Evolutionary conservation across 2,329 filamentous ascomycete species (phyloP).

Genomic region (Rhinocladiella similis): DNA sequence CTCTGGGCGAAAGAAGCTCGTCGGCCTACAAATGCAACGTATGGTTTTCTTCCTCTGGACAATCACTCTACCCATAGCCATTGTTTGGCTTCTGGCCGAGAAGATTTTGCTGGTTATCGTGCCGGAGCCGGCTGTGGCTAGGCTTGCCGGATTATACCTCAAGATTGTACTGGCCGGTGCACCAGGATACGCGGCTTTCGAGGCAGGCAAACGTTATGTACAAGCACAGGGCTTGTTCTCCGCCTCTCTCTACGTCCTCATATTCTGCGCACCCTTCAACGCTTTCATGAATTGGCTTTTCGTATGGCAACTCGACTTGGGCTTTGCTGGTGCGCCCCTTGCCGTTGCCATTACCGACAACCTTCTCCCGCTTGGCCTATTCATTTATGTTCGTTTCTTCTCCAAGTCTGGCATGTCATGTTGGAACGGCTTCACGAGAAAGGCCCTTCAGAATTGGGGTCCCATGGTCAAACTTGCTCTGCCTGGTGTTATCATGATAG

Average conservation of each 20-base stretch:
- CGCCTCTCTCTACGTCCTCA: constrained; percentile 77
- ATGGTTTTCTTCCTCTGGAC: constrained; percentile 77
- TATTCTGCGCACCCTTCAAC: constrained; percentile 81
- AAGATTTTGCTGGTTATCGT: constrained; percentile 66
- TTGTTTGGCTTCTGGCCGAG: constrained; percentile 70
- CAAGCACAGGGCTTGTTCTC: constrained; percentile 87
- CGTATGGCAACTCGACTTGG: constrained; percentile 68
- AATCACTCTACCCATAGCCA: constrained; percentile 69
- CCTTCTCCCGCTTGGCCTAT: constrained; percentile 69
- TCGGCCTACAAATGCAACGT: constrained; percentile 78
- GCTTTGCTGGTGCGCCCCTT: constrained; percentile 77
- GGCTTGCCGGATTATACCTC: constrained; percentile 72
- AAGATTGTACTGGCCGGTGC: constrained; percentile 69
- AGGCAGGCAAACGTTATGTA: constrained; percentile 79
- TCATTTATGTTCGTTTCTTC: constrained; percentile 71
- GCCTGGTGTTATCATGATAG: constrained; percentile 89
- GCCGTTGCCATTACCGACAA: constrained; percentile 75
- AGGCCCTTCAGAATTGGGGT: constrained; percentile 72
- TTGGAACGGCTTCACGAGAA: constrained; percentile 76
- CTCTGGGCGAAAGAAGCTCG: constrained; percentile 83
- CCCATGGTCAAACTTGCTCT: constrained; percentile 86
- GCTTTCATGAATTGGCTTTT: constrained; percentile 78
- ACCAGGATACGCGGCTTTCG: constrained; percentile 74
- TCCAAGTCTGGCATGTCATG: constrained; percentile 62
- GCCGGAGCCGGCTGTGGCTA: constrained; percentile 69